Conservation (phyloP, 495 filamentous ascomycete genomes). For the Trichoderma parareesei region DNA sequence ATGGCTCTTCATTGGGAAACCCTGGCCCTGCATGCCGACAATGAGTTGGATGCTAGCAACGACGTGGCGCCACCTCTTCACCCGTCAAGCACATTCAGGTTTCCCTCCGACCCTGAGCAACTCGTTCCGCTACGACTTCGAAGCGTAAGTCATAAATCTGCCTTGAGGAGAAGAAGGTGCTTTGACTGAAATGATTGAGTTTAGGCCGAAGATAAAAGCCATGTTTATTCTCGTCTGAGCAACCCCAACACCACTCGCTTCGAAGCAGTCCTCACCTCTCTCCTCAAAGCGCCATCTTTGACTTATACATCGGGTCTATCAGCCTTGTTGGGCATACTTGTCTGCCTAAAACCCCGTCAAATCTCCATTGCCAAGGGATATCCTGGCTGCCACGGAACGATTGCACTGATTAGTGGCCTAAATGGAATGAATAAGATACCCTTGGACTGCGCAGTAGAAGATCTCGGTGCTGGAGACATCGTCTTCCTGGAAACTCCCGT, state of each 20-base stretch:
- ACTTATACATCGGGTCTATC: slow-evolving; percentile 81
- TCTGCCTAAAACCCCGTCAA: slow-evolving; percentile 65
- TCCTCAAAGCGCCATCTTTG: slow-evolving; percentile 60
- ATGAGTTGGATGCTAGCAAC: slow-evolving; percentile 57
- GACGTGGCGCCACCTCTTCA: slow-evolving; percentile 84
- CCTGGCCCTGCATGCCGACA: slow-evolving; percentile 78
- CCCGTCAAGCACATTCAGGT: slow-evolving; percentile 81
- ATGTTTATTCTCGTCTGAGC: slow-evolving; percentile 72
- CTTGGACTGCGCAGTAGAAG: slow-evolving; percentile 40
- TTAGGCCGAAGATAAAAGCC: slow-evolving; percentile 31
- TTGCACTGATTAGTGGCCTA: slow-evolving; percentile 60
- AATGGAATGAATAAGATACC: slow-evolving; percentile 58
- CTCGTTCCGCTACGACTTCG: slow-evolving; percentile 26
- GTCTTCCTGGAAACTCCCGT: slow-evolving; percentile 87
- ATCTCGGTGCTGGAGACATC: slow-evolving; percentile 63
- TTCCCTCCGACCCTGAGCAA: slow-evolving; percentile 55
- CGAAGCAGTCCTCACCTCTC: slow-evolving; percentile 67
- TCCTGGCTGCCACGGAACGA: slow-evolving; percentile 84
- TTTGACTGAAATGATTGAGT: slow-evolving; percentile 20
- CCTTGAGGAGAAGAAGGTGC: not conserved
- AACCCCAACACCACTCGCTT: slow-evolving; percentile 71
- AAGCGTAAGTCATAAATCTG: not conserved
- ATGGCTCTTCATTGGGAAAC: slow-evolving; percentile 47
- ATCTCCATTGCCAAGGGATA: slow-evolving; percentile 78
- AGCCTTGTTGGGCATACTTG: slow-evolving; percentile 77